Conservation (phyloP, 164 flowering plant species). For the Magnolia sinica region DNA sequence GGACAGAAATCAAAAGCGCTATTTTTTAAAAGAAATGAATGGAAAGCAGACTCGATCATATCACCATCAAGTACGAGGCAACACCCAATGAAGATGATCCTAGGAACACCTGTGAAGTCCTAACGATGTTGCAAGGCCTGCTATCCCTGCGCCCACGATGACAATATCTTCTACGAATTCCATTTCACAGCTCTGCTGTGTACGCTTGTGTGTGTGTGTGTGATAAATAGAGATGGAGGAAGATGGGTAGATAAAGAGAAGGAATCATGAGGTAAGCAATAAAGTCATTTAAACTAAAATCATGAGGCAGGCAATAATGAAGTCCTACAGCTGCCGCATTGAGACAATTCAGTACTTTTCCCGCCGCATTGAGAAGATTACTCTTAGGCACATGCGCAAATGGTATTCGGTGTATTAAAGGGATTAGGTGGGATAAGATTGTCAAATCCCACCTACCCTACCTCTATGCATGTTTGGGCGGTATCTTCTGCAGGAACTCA, state of each 20-base stretch:
- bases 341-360: too few species aligned
- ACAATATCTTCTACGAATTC: background rate
- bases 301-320: background rate
- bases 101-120: background rate
- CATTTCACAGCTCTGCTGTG: background rate
- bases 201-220: background rate
- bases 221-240: background rate
- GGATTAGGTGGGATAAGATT: too few species aligned
- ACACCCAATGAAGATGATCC: background rate
- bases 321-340: too few species aligned
- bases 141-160: constrained; percentile 1
- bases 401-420: too few species aligned
- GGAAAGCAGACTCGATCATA: background rate
- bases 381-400: too few species aligned
- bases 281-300: too few species aligned
- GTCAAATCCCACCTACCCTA: too few species aligned
- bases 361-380: too few species aligned
- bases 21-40: too few species aligned
- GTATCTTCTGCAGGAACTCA: too few species aligned
- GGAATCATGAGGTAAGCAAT: background rate
- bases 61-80: background rate
- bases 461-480: too few species aligned
- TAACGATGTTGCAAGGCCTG: constrained; percentile 1
- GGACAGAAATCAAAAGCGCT: too few species aligned
- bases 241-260: background rate